Conservation (phyloP, 2,329 filamentous ascomycete genomes). For the Monosporascus sp. region DNA sequence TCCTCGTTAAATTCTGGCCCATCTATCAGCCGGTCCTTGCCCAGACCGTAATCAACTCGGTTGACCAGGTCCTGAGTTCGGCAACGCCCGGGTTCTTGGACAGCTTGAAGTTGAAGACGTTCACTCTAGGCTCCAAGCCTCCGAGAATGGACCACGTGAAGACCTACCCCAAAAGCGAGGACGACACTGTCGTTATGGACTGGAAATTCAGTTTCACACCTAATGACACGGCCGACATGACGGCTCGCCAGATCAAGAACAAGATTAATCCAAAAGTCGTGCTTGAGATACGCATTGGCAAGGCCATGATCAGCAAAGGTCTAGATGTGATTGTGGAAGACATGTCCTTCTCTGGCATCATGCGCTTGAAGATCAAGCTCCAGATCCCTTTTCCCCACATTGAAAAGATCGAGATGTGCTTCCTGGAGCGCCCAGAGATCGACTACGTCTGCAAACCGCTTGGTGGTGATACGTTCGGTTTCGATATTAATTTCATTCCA, state of each 20-base stretch:
- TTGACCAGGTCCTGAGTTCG: conserved; percentile 92
- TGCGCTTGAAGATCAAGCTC: conserved; percentile 96
- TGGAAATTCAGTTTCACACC: conserved; percentile 99
- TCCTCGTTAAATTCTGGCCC: conserved; percentile 97
- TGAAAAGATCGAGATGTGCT: conserved; percentile 91
- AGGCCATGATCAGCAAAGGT: conserved; percentile 94
- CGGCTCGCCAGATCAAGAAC: conserved; percentile 80
- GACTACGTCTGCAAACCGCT: conserved; percentile 98
- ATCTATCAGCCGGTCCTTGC: conserved; percentile 95
- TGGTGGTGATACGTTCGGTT: conserved; percentile 89
- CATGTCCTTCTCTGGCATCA: conserved; percentile 91
- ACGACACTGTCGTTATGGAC: conserved; percentile 96
- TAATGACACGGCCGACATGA: conserved; percentile 90
- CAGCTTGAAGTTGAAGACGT: conserved; percentile 87
- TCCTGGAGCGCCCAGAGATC: conserved; percentile 80
- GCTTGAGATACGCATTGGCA: conserved; percentile 88
- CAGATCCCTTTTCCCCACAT: conserved; percentile 95
- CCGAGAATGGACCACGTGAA: conserved; percentile 97
- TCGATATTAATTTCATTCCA: conserved; percentile 98
- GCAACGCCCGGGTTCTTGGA: conserved; percentile 90
- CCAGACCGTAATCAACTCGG: conserved; percentile 84
- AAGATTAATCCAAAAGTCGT: conserved; percentile 97
- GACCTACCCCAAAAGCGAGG: conserved; percentile 92
- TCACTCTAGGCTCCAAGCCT: conserved; percentile 90
- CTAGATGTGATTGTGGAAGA: conserved; percentile 97